Evolutionary conservation across 495 filamentous ascomycete species (phyloP), one percentile per base, ranked within the genome.

Genomic region (Pyrenula massariospora): DNA sequence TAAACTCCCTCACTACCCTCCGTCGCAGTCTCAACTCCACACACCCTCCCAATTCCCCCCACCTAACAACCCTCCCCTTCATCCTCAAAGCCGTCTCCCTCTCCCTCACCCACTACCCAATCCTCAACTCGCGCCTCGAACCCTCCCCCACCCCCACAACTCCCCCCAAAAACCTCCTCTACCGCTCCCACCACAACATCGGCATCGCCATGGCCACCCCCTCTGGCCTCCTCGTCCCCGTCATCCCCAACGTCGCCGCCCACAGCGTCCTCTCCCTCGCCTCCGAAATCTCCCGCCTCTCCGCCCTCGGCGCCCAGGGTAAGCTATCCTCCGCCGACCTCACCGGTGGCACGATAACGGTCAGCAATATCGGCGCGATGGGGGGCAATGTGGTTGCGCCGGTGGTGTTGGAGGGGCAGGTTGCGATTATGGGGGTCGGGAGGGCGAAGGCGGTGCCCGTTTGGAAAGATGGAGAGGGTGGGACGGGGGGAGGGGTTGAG

Each of bases 301-400:
- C 88, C 59, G 65, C 68, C 2, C 80, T 88, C 0, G 94, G 89
- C 0, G 74, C 77, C 12, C 70, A 77, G 10, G 89, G 89, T 2
- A 91, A 88, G 66, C 77, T 99, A 3, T 77, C 83, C 0, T 73
- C 84, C 2, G 76, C 81, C 10, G 91, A 99, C 70, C 70, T 97
- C 53, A 80, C 70, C 52, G 91, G 91, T 25, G 91, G 90, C 2
- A 96, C 93, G 0, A 90, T 99, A 64, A 96, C 94, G 0, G 82
- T 99, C 23, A 95, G 89, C 57, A 99, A 99, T 64, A 91, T 99
- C 58, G 94, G 94, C n/a, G 94, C 82, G 59, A 90, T 99, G 48
- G 94, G 94, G 19, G 94, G 94, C 2, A 92, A 87, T 0, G 95
- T 94, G 62, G 83, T 97, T 22, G 81, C 84, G 2, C 94, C 94